Percentiles rank a stretch among this genome's conserved stretches.
These are phyloP conservation scores for Aegilops longissima DNA, from an alignment of 176 grass and related monocot species.

Conservation along the genomic window DNA sequence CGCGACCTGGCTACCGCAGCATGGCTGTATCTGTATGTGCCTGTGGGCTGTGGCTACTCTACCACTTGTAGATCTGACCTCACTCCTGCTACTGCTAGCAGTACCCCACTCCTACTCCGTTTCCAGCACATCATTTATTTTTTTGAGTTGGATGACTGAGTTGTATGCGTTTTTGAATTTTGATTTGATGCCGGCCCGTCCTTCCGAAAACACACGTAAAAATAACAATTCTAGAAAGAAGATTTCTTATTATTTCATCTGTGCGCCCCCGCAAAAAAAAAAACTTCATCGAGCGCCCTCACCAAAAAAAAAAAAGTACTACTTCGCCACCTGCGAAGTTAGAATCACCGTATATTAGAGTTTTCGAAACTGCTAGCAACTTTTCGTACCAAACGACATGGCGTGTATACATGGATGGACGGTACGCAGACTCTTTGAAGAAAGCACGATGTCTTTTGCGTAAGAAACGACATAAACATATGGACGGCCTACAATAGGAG, in stretches of 20 bases:
- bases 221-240: too few relatives aligned
- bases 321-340: background rate
- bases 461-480: background rate
- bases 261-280: too few relatives aligned
- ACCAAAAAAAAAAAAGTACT: too few relatives aligned
- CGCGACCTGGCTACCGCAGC: background rate
- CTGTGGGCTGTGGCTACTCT: background rate
- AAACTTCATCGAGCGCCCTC: too few relatives aligned
- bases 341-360: too few relatives aligned
- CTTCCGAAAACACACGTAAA: background rate
- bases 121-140: constrained; percentile 6
- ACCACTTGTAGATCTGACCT: background rate
- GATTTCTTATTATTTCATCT: too few relatives aligned
- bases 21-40: constrained; percentile 3
- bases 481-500: background rate
- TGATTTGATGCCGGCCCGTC: background rate
- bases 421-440: background rate
- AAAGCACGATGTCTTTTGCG: background rate
- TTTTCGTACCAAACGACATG: background rate
- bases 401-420: background rate
- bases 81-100: background rate
- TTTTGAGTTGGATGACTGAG: background rate
- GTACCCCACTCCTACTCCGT: background rate
- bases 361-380: background rate
- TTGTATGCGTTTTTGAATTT: constrained; percentile 27